A percentile compares a stretch with the other conserved stretches of the same genome.
Conservation (phyloP, 2,329 filamentous ascomycete genomes). For the Xylaria polymorpha region DNA sequence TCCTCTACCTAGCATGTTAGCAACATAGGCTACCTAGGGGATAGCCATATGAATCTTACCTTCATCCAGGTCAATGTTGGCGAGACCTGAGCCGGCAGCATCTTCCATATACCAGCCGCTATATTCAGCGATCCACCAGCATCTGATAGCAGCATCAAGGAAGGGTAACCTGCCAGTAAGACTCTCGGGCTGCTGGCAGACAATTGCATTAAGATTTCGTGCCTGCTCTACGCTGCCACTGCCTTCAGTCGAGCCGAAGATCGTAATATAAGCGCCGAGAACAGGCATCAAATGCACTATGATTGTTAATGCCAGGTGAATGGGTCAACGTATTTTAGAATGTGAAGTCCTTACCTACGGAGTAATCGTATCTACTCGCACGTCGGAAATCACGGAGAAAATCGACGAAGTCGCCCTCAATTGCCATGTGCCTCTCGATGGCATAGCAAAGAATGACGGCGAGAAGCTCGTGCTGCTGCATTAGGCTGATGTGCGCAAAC, state of each 20-base stretch:
- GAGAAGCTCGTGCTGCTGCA: conserved; percentile 89
- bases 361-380: conserved; percentile 77
- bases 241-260: conserved; percentile 82
- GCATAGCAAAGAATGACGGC: conserved; percentile 83
- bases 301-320: conserved; percentile 36
- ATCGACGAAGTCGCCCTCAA: conserved; percentile 76
- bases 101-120: conserved; percentile 88
- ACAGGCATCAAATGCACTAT: conserved; percentile 85
- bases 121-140: conserved; percentile 94
- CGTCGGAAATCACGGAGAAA: conserved; percentile 76
- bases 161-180: conserved; percentile 78
- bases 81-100: conserved; percentile 67
- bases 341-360: conserved; percentile 38
- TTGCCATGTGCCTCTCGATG: conserved; percentile 79
- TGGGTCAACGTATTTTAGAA: not conserved
- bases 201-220: conserved; percentile 73
- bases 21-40: conserved; percentile 35
- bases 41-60: conserved; percentile 50
- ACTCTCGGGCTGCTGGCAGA: conserved; percentile 75
- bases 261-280: conserved; percentile 79
- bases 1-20: conserved; percentile 67
- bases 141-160: conserved; percentile 80
- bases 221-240: conserved; percentile 75
- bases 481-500: conserved; percentile 81
- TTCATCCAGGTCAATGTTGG: conserved; percentile 72